Conservation (phyloP, 2,329 filamentous ascomycete genomes). For the Pleoardoris graminearum region DNA sequence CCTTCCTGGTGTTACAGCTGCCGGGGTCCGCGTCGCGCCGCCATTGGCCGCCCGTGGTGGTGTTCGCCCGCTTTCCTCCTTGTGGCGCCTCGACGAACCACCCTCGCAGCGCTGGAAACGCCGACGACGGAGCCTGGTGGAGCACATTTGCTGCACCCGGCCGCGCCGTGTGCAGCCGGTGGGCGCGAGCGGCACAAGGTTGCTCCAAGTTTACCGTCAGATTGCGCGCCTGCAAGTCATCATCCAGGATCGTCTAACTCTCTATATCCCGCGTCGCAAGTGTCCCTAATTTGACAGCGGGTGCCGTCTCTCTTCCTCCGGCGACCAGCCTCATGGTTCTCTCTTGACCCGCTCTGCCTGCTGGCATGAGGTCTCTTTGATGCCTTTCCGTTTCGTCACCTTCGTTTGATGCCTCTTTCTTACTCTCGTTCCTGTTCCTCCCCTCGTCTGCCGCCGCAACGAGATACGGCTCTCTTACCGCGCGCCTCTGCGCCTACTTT, state of each 20-base stretch:
- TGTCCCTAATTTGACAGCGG: slow-evolving; percentile 18
- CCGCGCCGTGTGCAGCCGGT: slow-evolving; percentile 1
- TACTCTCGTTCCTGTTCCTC: slow-evolving; percentile 30
- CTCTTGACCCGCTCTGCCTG: slow-evolving; percentile 27
- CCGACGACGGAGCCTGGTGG: slow-evolving; percentile 3
- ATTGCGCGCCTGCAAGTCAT: slow-evolving; percentile 19
- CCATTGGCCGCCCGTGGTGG: not conserved
- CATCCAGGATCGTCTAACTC: slow-evolving; percentile 12
- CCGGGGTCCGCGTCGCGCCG: slow-evolving; percentile 1
- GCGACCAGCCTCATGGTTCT: slow-evolving; percentile 30
- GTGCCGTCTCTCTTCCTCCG: slow-evolving; percentile 18
- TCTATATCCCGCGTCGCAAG: slow-evolving; percentile 9
- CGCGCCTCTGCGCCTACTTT: slow-evolving; percentile 37
- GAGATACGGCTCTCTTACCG: slow-evolving; percentile 31
- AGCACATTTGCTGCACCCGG: slow-evolving; percentile 3
- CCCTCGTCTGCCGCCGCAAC: slow-evolving; percentile 29
- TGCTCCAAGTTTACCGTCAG: slow-evolving; percentile 13
- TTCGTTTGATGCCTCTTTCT: slow-evolving; percentile 35
- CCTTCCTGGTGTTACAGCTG: slow-evolving; percentile 1
- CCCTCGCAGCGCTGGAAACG: slow-evolving; percentile 6
- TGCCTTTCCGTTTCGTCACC: slow-evolving; percentile 34
- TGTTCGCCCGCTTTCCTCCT: not conserved
- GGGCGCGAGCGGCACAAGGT: slow-evolving; percentile 4
- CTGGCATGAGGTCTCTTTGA: slow-evolving; percentile 40
- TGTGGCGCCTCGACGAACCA: slow-evolving; percentile 5